Evolutionary conservation across 163 green algal species (phyloP).

Genomic region (Prototheca wickerhamii): DNA sequence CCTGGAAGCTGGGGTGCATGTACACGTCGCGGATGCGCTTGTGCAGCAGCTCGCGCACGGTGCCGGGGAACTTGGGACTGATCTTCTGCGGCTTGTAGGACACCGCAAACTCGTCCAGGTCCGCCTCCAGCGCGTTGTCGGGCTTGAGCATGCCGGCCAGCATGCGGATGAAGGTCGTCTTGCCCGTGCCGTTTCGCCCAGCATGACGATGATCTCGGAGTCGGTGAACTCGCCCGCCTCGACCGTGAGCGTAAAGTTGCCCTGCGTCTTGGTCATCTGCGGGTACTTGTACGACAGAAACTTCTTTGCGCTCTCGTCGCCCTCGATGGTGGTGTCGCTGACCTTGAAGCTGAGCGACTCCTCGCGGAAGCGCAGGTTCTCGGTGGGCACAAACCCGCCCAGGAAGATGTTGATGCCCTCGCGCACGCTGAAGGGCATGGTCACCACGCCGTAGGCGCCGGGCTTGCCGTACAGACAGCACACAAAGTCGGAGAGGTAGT

Average conservation of each 20-base stretch:
- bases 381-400: slow-evolving; percentile 76
- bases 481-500: slow-evolving; percentile 99
- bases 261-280: slow-evolving; percentile 83
- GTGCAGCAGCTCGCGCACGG: slow-evolving; percentile 89
- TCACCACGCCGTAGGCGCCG: slow-evolving; percentile 84
- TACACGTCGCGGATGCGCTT: slow-evolving; percentile 88
- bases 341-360: slow-evolving; percentile 94
- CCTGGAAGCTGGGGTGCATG: slow-evolving; percentile 80
- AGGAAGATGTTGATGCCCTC: slow-evolving; percentile 86
- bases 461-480: slow-evolving; percentile 99
- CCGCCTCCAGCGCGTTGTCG: slow-evolving; percentile 37
- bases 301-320: slow-evolving; percentile 66
- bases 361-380: slow-evolving; percentile 98
- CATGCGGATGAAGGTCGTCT: slow-evolving; percentile 99
- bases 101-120: slow-evolving; percentile 79
- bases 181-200: slow-evolving; percentile 98
- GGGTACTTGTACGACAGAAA: slow-evolving; percentile 88
- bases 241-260: slow-evolving; percentile 65
- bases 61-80: slow-evolving; percentile 90
- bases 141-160: slow-evolving; percentile 70
- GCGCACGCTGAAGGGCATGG: slow-evolving; percentile 90
- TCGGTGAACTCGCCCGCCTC: slow-evolving; percentile 91
- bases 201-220: slow-evolving; percentile 94
- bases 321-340: slow-evolving; percentile 29
- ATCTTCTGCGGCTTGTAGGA: slow-evolving; percentile 99